These are phyloP conservation scores for Diaporthe aspalathi DNA, from an alignment of 2,329 filamentous ascomycete genomes.

Conservation along the genomic window DNA sequence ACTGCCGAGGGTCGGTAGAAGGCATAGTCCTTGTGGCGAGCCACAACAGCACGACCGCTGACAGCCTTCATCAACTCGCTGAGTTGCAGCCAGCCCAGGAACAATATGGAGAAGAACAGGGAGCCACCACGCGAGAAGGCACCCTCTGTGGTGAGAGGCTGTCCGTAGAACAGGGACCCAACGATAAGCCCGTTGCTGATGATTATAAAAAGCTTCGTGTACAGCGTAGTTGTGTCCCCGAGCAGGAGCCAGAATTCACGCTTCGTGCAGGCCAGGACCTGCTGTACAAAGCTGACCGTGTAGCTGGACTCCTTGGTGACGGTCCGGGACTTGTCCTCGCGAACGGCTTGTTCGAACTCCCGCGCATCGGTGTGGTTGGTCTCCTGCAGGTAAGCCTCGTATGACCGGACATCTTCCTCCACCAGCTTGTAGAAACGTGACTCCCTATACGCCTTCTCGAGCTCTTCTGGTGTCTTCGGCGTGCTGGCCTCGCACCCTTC, in stretches of 20 bases:
- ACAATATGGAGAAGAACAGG: conserved; percentile 64
- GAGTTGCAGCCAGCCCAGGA: conserved; percentile 74
- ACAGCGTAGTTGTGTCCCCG: conserved; percentile 79
- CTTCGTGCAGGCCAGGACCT: conserved; percentile 75
- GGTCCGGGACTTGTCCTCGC: conserved; percentile 74
- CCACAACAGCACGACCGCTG: conserved; percentile 71
- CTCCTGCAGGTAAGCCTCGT: conserved; percentile 54
- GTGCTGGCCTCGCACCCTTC: conserved; percentile 72
- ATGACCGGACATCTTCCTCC: conserved; percentile 64
- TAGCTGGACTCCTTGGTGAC: conserved; percentile 78
- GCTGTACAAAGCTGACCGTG: conserved; percentile 78
- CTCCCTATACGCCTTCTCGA: conserved; percentile 73
- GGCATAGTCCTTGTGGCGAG: conserved; percentile 59
- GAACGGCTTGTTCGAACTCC: conserved; percentile 73
- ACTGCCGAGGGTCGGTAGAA: conserved; percentile 67
- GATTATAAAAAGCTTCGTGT: conserved; percentile 84
- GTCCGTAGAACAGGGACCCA: conserved; percentile 81
- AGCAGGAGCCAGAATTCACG: conserved; percentile 83
- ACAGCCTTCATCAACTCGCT: conserved; percentile 84
- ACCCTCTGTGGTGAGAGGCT: conserved; percentile 67
- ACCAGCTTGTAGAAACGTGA: conserved; percentile 68
- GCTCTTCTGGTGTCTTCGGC: conserved; percentile 76
- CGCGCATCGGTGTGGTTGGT: conserved; percentile 71
- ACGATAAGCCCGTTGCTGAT: conserved; percentile 79
- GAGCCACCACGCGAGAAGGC: conserved; percentile 68